Evolutionary conservation across 2,329 filamentous ascomycete species (phyloP).

Genomic region (Fusarium chaquense): DNA sequence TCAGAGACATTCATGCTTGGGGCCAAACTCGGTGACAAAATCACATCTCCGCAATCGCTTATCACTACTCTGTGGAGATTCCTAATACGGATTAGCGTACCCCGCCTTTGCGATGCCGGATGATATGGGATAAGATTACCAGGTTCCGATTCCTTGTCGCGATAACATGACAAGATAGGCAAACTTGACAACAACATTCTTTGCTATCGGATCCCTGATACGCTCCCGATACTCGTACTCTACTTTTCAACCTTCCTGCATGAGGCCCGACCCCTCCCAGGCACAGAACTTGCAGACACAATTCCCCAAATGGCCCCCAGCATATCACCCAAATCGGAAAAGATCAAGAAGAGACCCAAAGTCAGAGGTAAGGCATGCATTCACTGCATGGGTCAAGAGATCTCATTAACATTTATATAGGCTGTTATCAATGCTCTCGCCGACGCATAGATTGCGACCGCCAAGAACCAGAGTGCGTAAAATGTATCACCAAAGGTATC

Average conservation of each 20-base stretch:
- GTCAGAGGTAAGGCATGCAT: slow-evolving; percentile 19
- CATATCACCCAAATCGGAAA: slow-evolving; percentile 8
- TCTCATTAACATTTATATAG: not conserved
- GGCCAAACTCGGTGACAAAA: not conserved
- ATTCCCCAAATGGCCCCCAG: not conserved
- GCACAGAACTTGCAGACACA: not conserved
- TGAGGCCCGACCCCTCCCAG: not conserved
- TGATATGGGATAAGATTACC: not conserved
- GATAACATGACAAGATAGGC: slow-evolving; percentile 6
- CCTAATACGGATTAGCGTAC: slow-evolving; percentile 3
- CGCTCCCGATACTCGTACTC: not conserved
- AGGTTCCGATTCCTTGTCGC: not conserved
- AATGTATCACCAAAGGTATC: slow-evolving; percentile 38
- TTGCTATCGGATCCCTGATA: not conserved
- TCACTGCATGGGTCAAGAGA: not conserved
- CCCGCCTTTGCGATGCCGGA: slow-evolving; percentile 16
- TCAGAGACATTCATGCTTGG: too few relatives aligned
- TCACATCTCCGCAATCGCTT: not conserved
- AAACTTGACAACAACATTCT: not conserved
- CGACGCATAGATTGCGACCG: slow-evolving; percentile 45
- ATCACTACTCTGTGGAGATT: not conserved
- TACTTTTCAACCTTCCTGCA: not conserved
- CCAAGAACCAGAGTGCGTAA: slow-evolving; percentile 39
- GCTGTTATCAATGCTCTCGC: slow-evolving; percentile 43
- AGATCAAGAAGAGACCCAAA: slow-evolving; percentile 33